Percentiles rank a stretch among this genome's conserved stretches.
phyloP scores from a whole-genome alignment of 495 filamentous ascomycete genomes.

The Collariella sp. region DNA sequence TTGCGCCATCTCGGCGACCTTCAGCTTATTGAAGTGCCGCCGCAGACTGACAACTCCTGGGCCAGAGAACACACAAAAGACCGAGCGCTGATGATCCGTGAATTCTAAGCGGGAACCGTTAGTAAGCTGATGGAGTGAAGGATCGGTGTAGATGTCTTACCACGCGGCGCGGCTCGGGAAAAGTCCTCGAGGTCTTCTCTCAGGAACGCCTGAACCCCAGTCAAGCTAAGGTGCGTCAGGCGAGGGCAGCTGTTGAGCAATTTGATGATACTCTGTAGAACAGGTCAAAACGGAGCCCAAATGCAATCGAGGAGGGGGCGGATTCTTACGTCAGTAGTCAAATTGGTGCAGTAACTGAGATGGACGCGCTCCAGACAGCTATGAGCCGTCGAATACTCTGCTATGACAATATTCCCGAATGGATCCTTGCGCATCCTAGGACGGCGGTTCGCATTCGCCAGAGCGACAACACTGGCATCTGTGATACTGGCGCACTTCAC shows the following conservation, averaged over 20 bases:
- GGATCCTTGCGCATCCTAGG: slow-evolving; percentile 44
- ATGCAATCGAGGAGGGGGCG: not conserved
- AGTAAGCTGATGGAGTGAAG: slow-evolving; percentile 9
- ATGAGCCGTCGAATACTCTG: slow-evolving; percentile 39
- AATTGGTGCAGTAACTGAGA: slow-evolving; percentile 84
- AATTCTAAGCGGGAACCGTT: slow-evolving; percentile 56
- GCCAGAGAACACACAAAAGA: slow-evolving; percentile 97
- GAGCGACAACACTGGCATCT: slow-evolving; percentile 73
- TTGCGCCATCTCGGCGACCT: slow-evolving; percentile 22
- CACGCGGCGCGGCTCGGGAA: slow-evolving; percentile 76
- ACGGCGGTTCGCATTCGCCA: slow-evolving; percentile 55
- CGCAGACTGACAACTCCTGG: slow-evolving; percentile 72
- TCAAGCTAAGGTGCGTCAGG: slow-evolving; percentile 90
- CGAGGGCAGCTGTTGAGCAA: slow-evolving; percentile 85
- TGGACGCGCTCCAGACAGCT: slow-evolving; percentile 81
- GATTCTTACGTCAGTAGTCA: slow-evolving; percentile 65
- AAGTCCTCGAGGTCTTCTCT: slow-evolving; percentile 68
- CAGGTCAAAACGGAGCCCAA: slow-evolving; percentile 15
- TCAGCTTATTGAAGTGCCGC: slow-evolving; percentile 57
- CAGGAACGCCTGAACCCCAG: slow-evolving; percentile 80
- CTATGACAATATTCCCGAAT: slow-evolving; percentile 26
- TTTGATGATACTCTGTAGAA: slow-evolving; percentile 75
- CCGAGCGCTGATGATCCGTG: slow-evolving; percentile 84
- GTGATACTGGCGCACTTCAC: slow-evolving; percentile 92
- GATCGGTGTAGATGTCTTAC: slow-evolving; percentile 29